These are phyloP conservation scores for Neoboletus subvelutipes DNA, from an alignment of 768 basidiomycete species.

Conservation along the genomic window DNA sequence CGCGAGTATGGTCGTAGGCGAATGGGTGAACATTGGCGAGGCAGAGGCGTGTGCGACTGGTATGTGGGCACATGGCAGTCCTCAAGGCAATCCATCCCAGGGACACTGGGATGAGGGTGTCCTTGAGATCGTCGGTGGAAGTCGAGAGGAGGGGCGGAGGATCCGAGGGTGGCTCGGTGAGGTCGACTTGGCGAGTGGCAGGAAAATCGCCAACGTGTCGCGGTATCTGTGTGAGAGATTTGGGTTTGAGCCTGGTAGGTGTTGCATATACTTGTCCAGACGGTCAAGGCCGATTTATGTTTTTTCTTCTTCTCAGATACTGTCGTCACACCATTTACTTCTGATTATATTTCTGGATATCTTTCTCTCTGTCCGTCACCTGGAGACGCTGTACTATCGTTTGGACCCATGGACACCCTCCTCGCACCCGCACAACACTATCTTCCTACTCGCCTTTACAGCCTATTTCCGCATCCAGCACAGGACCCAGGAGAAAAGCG, in stretches of 20 bases:
- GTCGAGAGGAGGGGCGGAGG: conserved; percentile 66
- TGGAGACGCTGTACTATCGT: conserved; percentile 73
- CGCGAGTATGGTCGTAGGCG: conserved; percentile 66
- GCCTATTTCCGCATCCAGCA: conserved; percentile 76
- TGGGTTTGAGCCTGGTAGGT: conserved; percentile 71
- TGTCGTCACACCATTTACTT: conserved; percentile 72
- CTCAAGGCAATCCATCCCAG: conserved; percentile 31
- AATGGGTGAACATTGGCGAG: conserved; percentile 71
- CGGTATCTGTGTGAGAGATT: conserved; percentile 78
- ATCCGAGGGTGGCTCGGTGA: conserved; percentile 83
- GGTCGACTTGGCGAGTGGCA: conserved; percentile 65
- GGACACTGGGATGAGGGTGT: conserved; percentile 79
- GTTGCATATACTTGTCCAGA: neutral
- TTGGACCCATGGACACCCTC: conserved; percentile 79
- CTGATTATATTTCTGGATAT: conserved; percentile 74
- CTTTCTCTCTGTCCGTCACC: conserved; percentile 72
- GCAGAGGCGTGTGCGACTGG: conserved; percentile 78
- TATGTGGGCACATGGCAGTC: conserved; percentile 60
- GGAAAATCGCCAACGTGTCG: conserved; percentile 64
- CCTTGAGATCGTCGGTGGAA: conserved; percentile 75
- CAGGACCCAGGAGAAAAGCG: conserved; percentile 73
- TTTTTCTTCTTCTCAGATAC: conserved; percentile 47
- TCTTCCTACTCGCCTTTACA: conserved; percentile 72
- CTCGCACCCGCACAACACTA: conserved; percentile 75
- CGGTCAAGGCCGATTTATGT: neutral